Base-by-base conservation (phyloP, 176 grass and related monocot species). In the Carex parvula region DNA sequence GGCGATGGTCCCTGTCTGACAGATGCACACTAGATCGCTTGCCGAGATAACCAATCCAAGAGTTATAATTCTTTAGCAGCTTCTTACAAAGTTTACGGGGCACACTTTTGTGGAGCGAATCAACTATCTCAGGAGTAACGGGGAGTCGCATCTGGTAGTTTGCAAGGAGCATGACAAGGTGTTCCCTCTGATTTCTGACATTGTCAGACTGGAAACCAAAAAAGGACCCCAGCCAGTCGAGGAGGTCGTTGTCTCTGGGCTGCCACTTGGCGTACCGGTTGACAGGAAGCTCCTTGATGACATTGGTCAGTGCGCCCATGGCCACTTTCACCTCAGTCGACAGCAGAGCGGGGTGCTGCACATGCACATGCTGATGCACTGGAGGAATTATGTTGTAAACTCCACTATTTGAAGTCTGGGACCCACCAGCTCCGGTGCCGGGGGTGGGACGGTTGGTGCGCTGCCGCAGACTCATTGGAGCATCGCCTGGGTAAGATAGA, bases 361-460 rank as follows among this genome's bases (percentile, higher is more conserved):
- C n/a, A n/a, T n/a, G n/a, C n/a, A n/a, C n/a, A n/a, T n/a, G n/a
- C n/a, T n/a, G n/a, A n/a, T n/a, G n/a, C n/a, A n/a, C n/a, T n/a
- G n/a, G n/a, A n/a, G n/a, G 95, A 81, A 98, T 87, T 89, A 98
- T 98, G 92, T 98, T 98, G 95, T 91, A 94, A 8, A 76, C 81
- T 46, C 84, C 81, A 79, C 17, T 20, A 46, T 89, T 79, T 22
- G 68, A 59, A 66, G 42, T 11, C 0, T 70, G 46, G 57, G 32
- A 22, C 75, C 79, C 6, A 13, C 79, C 15, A 7, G 18, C 29
- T 17, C 70, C 79, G 74, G 81, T 35, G 62, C 61, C 1, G 37
- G 84, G 1, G 82, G 62, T 5, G 53, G 56, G 6, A 32, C 87
- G 94, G 61, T 56, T 63, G 54, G 46, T 18, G 79, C 94, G 94